Percentiles rank a stretch among this genome's conserved stretches.
Evolutionary conservation across 1,139 yeast species (phyloP).

Genomic region (Suhomyces coccinellae): DNA sequence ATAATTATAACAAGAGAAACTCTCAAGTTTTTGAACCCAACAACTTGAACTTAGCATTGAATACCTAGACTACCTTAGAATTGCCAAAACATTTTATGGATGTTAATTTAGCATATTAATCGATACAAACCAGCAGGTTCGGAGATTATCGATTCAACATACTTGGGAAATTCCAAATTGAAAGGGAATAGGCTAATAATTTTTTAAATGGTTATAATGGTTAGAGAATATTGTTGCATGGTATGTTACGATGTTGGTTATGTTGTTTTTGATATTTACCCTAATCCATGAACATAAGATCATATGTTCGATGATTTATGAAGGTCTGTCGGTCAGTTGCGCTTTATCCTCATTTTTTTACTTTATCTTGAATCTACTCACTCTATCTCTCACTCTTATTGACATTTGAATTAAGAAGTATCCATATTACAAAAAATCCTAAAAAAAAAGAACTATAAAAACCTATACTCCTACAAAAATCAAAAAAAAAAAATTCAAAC

Average conservation of each 20-base stretch:
- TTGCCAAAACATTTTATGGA: constrained; percentile 1
- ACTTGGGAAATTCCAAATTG: constrained; percentile 2
- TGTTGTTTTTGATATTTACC: constrained; percentile 2
- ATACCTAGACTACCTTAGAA: constrained; percentile 10
- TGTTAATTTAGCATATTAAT: background rate
- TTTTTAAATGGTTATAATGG: constrained; percentile 5
- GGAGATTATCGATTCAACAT: constrained; percentile 3
- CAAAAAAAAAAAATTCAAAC: constrained; percentile 5
- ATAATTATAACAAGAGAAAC: constrained; percentile 16
- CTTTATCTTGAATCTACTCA: background rate
- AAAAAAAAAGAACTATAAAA: constrained; percentile 4
- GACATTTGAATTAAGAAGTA: constrained; percentile 9
- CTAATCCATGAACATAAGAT: constrained; percentile 1
- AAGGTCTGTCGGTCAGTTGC: constrained; percentile 5
- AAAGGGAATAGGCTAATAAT: constrained; percentile 10
- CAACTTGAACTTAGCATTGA: constrained; percentile 16
- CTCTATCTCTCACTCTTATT: constrained; percentile 10
- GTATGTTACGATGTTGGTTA: constrained; percentile 4
- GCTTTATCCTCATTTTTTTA: constrained; percentile 1
- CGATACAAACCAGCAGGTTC: constrained; percentile 4
- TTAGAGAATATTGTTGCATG: constrained; percentile 6
- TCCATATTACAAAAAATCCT: background rate
- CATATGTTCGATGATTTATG: background rate
- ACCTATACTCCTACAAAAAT: background rate
- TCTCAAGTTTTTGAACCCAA: constrained; percentile 19